These are phyloP conservation scores for Hexamita inflata DNA, from an alignment of 208 protist species.

Conservation along the genomic window DNA sequence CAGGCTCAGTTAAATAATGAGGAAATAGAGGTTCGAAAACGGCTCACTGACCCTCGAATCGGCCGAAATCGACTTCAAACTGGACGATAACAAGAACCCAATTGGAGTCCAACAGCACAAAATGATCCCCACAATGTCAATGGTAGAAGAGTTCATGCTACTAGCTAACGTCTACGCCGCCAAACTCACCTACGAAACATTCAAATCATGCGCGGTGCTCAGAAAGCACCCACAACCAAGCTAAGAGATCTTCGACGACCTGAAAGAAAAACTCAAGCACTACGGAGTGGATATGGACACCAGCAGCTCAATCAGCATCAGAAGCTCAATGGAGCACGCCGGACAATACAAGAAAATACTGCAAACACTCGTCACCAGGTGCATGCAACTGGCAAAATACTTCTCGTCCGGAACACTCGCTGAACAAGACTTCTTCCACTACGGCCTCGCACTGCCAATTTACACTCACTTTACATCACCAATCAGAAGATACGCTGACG, in stretches of 20 bases:
- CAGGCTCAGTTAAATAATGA: conserved; percentile 53
- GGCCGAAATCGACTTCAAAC: conserved; percentile 50
- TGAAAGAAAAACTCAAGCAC: neutral
- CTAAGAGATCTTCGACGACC: conserved; percentile 31
- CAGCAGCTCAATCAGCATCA: neutral
- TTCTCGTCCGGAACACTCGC: conserved; percentile 34
- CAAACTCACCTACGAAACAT: conserved; percentile 49
- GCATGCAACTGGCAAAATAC: conserved; percentile 54
- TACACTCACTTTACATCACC: conserved; percentile 85
- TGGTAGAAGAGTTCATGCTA: conserved; percentile 87
- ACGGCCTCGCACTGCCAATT: conserved; percentile 58
- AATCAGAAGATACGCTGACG: conserved; percentile 65
- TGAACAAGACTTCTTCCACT: conserved; percentile 58
- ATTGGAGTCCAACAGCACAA: conserved; percentile 68
- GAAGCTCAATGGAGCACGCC: neutral
- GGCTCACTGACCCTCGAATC: conserved; percentile 55
- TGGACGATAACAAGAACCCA: conserved; percentile 50
- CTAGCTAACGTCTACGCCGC: conserved; percentile 74
- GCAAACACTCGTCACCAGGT: conserved; percentile 50
- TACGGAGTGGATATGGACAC: neutral
- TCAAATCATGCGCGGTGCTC: conserved; percentile 55
- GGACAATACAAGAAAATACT: neutral
- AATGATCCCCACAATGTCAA: conserved; percentile 67
- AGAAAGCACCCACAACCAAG: conserved; percentile 59
- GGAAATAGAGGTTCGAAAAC: conserved; percentile 48